These are phyloP conservation scores for Amphicarpaea edgeworthii DNA, from an alignment of 306 rosid genomes.

Conservation along the genomic window DNA sequence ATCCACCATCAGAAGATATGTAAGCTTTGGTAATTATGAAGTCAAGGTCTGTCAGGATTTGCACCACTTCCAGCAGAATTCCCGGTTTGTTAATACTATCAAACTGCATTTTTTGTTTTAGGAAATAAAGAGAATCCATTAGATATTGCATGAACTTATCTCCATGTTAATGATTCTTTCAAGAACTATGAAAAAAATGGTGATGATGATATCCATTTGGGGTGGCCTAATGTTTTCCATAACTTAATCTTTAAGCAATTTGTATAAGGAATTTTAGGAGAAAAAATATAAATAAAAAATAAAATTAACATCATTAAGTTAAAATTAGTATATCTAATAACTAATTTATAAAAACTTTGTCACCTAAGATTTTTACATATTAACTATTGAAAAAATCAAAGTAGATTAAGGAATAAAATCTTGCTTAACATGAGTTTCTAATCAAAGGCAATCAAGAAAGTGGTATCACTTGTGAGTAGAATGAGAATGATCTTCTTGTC, in stretches of 20 bases:
- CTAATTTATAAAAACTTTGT: no score
- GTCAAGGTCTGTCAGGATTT: slow-evolving; percentile 79
- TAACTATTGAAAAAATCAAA: no score
- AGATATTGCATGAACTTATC: slow-evolving; percentile 26
- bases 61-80: slow-evolving; percentile 87
- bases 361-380: no score
- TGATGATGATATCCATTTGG: slow-evolving; percentile 7
- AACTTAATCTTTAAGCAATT: background rate
- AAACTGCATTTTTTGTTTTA: slow-evolving; percentile 51
- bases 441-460: slow-evolving; percentile 8
- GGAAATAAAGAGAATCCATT: background rate
- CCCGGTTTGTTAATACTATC: slow-evolving; percentile 88
- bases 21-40: slow-evolving; percentile 84
- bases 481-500: background rate
- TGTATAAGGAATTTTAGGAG: no score
- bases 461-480: background rate
- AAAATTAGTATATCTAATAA: no score
- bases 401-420: slow-evolving; percentile 10
- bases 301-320: no score
- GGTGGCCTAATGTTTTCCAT: background rate
- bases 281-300: no score
- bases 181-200: slow-evolving; percentile 13
- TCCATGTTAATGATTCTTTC: slow-evolving; percentile 22
- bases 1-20: slow-evolving; percentile 89
- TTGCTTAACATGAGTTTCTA: background rate